A percentile compares a stretch with the other conserved stretches of the same genome.
phyloP scores from a whole-genome alignment of 352 stramenopile species.

The Hyaloperonospora arabidopsidis region DNA sequence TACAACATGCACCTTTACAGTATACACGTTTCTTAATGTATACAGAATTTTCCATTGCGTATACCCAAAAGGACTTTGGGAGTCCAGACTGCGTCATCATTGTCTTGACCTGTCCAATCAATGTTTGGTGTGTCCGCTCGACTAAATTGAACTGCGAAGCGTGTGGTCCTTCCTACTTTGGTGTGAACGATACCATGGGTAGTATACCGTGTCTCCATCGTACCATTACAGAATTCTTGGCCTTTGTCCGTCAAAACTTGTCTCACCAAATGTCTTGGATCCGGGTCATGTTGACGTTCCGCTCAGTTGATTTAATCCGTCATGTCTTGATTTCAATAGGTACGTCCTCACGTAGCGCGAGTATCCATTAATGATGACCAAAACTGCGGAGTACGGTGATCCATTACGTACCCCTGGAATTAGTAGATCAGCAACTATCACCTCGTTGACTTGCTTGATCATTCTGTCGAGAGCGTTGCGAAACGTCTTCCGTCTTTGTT shows the following conservation, averaged over 20 bases:
- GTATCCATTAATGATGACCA: not conserved
- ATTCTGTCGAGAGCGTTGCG: conserved; percentile 3
- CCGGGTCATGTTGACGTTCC: not conserved
- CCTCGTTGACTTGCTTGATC: conserved; percentile 6
- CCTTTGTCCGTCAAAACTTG: conserved; percentile 10
- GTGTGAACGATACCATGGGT: not conserved
- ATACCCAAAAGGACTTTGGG: conserved; percentile 6
- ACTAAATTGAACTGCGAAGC: conserved; percentile 5
- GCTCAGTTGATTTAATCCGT: conserved; percentile 6
- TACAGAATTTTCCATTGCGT: conserved; percentile 4
- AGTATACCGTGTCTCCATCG: conserved; percentile 6
- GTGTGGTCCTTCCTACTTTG: conserved; percentile 2
- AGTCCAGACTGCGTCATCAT: conserved; percentile 11
- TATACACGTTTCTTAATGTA: conserved; percentile 11
- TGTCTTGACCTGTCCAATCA: conserved; percentile 8
- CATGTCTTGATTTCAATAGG: conserved; percentile 2
- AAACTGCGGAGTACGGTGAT: not conserved
- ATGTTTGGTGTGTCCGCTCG: conserved; percentile 8
- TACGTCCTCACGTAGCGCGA: not conserved
- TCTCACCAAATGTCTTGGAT: not conserved
- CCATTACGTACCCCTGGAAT: not conserved
- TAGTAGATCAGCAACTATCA: conserved; percentile 11
- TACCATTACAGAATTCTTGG: conserved; percentile 4
- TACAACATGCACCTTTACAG: conserved; percentile 2
- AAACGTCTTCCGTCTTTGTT: conserved; percentile 10